Evolutionary conservation across 169 alveolate species (phyloP).

Genomic region (Amoebophrya sp.): DNA sequence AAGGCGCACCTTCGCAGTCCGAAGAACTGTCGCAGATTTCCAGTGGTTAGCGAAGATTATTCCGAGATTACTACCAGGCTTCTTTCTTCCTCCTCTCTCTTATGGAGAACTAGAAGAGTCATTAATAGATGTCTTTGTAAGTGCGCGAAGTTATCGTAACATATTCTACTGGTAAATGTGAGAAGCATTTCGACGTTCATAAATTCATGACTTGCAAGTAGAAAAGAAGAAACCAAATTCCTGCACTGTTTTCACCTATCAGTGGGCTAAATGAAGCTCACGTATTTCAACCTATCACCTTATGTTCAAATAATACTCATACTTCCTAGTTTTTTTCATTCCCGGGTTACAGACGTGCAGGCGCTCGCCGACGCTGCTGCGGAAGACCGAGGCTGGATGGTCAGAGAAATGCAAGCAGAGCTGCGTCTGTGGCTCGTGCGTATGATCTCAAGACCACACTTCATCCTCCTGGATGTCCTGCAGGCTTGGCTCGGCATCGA

Average conservation of each 20-base stretch:
- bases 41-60: neutral
- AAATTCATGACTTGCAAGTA: too few relatives aligned
- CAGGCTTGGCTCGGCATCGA: conserved; percentile 12
- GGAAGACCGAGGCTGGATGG: neutral
- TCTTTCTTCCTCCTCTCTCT: neutral
- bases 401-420: neutral
- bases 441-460: neutral
- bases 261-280: too few relatives aligned
- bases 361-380: neutral
- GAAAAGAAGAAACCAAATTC: too few relatives aligned
- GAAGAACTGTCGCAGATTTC: neutral
- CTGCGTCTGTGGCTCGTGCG: neutral
- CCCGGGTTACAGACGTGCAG: neutral
- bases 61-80: neutral
- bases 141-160: too few relatives aligned
- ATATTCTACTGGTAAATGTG: too few relatives aligned
- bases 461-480: neutral
- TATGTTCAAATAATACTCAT: too few relatives aligned
- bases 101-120: too few relatives aligned
- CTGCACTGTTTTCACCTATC: too few relatives aligned
- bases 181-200: too few relatives aligned
- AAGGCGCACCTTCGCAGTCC: neutral
- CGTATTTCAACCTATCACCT: too few relatives aligned
- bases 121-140: too few relatives aligned
- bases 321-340: too few relatives aligned